Evolutionary conservation across 2,329 filamentous ascomycete genomes (phyloP).

Genomic region (Aspergillus fumigatiaffinis): DNA sequence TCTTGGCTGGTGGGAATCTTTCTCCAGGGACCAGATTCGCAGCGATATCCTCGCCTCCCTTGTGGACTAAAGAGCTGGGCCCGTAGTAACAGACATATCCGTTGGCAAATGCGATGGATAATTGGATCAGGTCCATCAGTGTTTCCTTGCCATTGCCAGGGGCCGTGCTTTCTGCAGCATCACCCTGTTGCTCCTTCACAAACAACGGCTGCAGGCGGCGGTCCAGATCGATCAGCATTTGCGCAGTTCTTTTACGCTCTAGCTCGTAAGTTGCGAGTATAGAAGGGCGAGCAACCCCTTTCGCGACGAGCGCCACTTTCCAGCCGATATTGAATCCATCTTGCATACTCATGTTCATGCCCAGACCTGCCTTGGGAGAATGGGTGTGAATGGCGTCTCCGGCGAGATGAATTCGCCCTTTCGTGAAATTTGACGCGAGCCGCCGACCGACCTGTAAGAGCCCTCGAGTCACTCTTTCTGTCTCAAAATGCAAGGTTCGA

Average conservation of each 20-base stretch:
- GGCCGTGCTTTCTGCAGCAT: neutral
- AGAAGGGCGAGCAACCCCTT: conserved; percentile 31
- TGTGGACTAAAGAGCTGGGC: conserved; percentile 4
- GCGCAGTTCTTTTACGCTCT: conserved; percentile 56
- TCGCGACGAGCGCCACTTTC: conserved; percentile 50
- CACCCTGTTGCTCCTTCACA: neutral
- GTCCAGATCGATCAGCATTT: conserved; percentile 62
- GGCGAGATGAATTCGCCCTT: conserved; percentile 8
- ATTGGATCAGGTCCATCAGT: conserved; percentile 1
- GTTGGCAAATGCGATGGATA: conserved; percentile 3
- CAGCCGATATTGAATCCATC: conserved; percentile 51
- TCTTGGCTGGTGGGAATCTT: conserved; percentile 17
- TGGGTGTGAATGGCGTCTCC: conserved; percentile 11
- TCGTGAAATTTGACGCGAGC: conserved; percentile 5
- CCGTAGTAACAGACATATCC: conserved; percentile 4
- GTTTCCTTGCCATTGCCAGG: neutral
- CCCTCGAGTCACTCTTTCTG: neutral
- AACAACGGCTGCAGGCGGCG: conserved; percentile 26
- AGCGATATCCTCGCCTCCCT: neutral
- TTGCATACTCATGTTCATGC: conserved; percentile 43
- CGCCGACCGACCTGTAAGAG: conserved; percentile 7
- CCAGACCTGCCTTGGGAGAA: conserved; percentile 9
- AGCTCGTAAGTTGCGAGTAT: conserved; percentile 49
- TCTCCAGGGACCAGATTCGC: conserved; percentile 8
- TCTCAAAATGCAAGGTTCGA: no score